phyloP scores from a whole-genome alignment of 441 rosid species.

The Sinapis alba region DNA sequence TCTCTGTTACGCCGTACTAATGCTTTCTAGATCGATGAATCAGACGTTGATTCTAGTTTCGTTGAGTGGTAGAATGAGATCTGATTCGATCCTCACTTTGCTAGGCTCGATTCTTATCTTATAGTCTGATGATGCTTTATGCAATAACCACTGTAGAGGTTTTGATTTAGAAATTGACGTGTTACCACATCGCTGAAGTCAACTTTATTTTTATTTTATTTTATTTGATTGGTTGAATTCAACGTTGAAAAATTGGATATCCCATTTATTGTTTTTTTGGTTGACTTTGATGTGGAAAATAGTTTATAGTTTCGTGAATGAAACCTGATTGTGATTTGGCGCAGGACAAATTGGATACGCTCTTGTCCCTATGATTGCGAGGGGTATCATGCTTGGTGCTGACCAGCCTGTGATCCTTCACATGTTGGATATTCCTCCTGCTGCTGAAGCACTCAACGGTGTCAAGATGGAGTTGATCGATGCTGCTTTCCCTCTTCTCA shows the following conservation, averaged over 20 bases:
- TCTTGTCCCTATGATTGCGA: slow-evolving; percentile 94
- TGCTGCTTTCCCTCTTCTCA: slow-evolving; percentile 97
- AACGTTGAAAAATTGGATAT: neutral
- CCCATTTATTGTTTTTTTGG: neutral
- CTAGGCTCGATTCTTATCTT: neutral
- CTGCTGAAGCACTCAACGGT: slow-evolving; percentile 90
- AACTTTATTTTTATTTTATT: neutral
- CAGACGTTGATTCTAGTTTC: neutral
- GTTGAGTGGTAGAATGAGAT: slow-evolving; percentile 2
- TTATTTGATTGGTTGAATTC: neutral
- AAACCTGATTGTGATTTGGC: neutral
- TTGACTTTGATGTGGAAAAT: neutral
- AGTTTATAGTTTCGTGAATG: neutral
- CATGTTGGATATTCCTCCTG: slow-evolving; percentile 97
- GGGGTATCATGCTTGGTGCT: slow-evolving; percentile 92
- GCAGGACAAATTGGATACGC: slow-evolving; percentile 98
- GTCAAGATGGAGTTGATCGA: slow-evolving; percentile 95
- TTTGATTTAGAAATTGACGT: neutral
- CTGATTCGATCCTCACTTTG: slow-evolving; percentile 24
- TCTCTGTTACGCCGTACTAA: neutral
- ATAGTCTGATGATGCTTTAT: neutral
- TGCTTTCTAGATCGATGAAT: neutral
- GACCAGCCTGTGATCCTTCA: slow-evolving; percentile 98
- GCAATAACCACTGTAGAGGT: neutral
- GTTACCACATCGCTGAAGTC: slow-evolving; percentile 9